phyloP scores from a whole-genome alignment of 768 basidiomycete genomes.

The Panaeolus cyanescens region DNA sequence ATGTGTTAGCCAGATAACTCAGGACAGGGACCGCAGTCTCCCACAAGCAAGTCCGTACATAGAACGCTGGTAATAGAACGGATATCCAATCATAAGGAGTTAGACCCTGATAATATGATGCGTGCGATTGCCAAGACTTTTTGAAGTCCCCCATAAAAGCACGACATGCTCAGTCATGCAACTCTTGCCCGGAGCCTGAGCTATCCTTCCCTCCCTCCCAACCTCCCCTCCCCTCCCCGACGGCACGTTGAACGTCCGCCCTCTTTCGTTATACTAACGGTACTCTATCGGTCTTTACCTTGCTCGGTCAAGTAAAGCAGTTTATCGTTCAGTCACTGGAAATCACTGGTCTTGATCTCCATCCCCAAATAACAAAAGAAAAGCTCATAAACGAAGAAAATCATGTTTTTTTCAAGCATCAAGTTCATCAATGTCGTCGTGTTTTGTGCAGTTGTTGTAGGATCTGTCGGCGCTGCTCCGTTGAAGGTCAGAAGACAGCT shows the following conservation, averaged over 20 bases:
- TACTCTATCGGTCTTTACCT: conserved; percentile 1
- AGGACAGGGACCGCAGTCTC: no score
- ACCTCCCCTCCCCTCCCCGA: not conserved
- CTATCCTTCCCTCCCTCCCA: not conserved
- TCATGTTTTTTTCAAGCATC: conserved; percentile 1
- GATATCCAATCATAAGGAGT: not conserved
- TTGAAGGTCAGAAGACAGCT: not conserved
- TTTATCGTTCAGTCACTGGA: conserved; percentile 6
- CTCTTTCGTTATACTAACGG: not conserved
- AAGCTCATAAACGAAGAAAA: not conserved
- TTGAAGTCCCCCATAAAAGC: not conserved
- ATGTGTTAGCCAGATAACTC: no score
- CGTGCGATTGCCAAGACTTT: not conserved
- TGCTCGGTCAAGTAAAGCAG: conserved; percentile 6
- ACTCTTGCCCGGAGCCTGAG: conserved; percentile 3
- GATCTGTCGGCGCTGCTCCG: not conserved
- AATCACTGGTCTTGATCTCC: not conserved
- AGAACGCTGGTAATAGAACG: no score
- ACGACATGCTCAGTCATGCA: not conserved
- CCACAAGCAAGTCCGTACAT: no score
- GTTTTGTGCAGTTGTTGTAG: not conserved
- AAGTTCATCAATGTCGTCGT: not conserved
- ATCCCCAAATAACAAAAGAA: not conserved
- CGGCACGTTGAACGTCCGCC: conserved; percentile 2
- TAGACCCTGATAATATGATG: not conserved